Evolutionary conservation across 2,329 filamentous ascomycete genomes (phyloP).

Genomic region (Diaporthe capsici): DNA sequence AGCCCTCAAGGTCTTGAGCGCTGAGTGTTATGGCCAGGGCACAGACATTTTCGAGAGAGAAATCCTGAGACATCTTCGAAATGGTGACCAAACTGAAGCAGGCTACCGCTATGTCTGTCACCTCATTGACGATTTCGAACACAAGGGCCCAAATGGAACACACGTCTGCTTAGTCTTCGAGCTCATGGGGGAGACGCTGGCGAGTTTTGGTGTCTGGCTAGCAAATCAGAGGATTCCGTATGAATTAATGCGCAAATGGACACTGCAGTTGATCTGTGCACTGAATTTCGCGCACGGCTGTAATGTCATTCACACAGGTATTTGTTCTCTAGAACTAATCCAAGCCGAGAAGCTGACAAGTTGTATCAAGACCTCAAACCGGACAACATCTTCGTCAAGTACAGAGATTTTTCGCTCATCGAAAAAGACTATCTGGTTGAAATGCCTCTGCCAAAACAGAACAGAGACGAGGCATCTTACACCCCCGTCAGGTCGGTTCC

Average conservation of each 20-base stretch:
- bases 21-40: not conserved
- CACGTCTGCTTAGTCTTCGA: slow-evolving; percentile 4
- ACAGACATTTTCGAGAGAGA: not conserved
- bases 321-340: not conserved
- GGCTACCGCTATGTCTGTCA: not conserved
- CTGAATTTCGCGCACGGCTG: not conserved
- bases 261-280: not conserved
- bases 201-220: not conserved
- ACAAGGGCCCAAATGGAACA: not conserved
- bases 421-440: not conserved
- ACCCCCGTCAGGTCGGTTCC: not conserved
- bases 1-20: slow-evolving; percentile 9
- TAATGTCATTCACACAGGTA: slow-evolving; percentile 7
- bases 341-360: not conserved
- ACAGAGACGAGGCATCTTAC: not conserved
- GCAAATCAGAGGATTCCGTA: not conserved
- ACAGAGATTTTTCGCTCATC: not conserved
- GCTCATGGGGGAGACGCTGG: slow-evolving; percentile 1
- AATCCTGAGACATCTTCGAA: not conserved
- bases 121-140: not conserved
- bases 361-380: not conserved
- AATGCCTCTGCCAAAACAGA: not conserved
- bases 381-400: not conserved
- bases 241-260: not conserved
- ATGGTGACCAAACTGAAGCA: not conserved